These are phyloP conservation scores for Aureococcus anophagefferens DNA, from an alignment of 108 stramenopile genomes.

Conservation along the genomic window DNA sequence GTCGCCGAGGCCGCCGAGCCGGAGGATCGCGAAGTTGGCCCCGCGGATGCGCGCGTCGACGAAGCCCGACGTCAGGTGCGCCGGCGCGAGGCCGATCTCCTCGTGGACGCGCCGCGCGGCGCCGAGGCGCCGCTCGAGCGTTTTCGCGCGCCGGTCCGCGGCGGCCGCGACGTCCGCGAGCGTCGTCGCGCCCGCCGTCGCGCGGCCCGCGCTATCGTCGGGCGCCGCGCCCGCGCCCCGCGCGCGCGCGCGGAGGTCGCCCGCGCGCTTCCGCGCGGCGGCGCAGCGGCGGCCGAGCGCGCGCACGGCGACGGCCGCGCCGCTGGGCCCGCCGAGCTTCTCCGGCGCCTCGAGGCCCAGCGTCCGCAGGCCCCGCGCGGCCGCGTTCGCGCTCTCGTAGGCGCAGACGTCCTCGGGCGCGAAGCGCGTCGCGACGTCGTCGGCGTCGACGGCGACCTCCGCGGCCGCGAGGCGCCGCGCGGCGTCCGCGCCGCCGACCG, in stretches of 20 bases:
- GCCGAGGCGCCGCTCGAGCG: background rate
- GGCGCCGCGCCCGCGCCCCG: too few species aligned
- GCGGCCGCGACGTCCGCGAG: background rate
- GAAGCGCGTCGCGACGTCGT: background rate
- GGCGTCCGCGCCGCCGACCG: background rate
- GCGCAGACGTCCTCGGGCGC: background rate
- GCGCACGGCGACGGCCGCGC: background rate
- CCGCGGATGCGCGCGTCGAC: background rate
- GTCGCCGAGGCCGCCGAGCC: background rate
- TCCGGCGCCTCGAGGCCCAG: background rate
- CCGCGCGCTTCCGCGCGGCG: background rate
- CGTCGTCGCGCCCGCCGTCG: background rate
- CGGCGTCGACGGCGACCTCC: background rate
- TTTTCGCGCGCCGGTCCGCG: background rate
- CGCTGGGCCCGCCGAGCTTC: background rate
- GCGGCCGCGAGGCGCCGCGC: background rate
- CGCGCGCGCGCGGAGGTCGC: background rate
- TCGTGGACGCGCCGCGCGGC: background rate
- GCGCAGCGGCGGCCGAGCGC: background rate
- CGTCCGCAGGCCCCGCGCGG: background rate
- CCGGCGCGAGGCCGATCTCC: background rate
- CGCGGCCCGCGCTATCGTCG: too few species aligned
- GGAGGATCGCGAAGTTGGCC: background rate
- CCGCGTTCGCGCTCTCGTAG: background rate
- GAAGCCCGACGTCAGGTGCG: background rate